phyloP scores from a whole-genome alignment of 169 alveolate genomes.

The Plasmodium chabaudi region DNA sequence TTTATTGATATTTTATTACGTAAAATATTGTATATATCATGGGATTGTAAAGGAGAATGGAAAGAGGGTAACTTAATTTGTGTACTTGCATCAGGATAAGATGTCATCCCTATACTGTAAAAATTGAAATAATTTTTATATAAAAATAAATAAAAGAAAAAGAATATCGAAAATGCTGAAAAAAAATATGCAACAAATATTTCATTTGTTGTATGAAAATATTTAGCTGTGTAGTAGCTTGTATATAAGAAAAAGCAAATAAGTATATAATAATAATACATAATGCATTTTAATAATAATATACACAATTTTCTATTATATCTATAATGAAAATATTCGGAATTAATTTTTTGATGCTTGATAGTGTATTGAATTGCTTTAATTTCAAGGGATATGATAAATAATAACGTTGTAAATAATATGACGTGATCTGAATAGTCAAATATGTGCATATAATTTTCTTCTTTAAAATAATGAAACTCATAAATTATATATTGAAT shows the following conservation, averaged over 20 bases:
- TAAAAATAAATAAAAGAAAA: constrained; percentile 68
- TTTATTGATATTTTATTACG: constrained; percentile 40
- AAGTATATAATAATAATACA: constrained; percentile 74
- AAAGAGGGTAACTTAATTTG: constrained; percentile 3
- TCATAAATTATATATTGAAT: constrained; percentile 69
- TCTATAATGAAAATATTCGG: constrained; percentile 68
- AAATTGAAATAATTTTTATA: constrained; percentile 73
- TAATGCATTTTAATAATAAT: constrained; percentile 30
- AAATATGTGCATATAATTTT: constrained; percentile 71
- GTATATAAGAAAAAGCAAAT: constrained; percentile 72
- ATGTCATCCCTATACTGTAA: constrained; percentile 72
- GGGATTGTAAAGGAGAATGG: constrained; percentile 12
- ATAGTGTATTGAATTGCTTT: constrained; percentile 74
- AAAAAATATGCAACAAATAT: constrained; percentile 77
- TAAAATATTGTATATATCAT: constrained; percentile 17
- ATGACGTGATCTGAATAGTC: constrained; percentile 77
- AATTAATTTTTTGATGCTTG: constrained; percentile 52
- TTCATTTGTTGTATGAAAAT: constrained; percentile 76
- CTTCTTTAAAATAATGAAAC: constrained; percentile 54
- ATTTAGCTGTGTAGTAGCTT: constrained; percentile 69
- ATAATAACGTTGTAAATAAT: constrained; percentile 67
- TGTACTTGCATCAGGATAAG: constrained; percentile 10
- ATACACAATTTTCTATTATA: constrained; percentile 70
- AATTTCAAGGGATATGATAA: constrained; percentile 56
- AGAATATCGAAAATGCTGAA: constrained; percentile 74